Base-by-base conservation (phyloP, 2,329 filamentous ascomycete species). In the Pseudogymnoascus sp. region DNA sequence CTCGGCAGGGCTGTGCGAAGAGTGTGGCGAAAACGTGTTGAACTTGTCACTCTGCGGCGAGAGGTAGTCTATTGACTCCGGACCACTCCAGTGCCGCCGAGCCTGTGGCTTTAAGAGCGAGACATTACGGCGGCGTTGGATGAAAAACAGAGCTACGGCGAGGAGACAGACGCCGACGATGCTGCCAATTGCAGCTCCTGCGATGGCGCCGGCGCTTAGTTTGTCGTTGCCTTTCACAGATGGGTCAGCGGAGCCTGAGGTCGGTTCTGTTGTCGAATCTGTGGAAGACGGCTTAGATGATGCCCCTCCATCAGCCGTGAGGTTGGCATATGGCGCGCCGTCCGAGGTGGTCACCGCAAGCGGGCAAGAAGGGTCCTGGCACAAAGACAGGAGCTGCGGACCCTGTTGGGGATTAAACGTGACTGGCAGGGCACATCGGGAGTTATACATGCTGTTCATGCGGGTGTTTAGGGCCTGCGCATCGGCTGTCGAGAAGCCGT, bases 381-480 rank as follows among this genome's bases (percentile, higher is more conserved):
- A 73, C n/a, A 74, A 66, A 25, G 67, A 70, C 18, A 64, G 67
- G 5, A 74, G 66, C 61, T 69, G 66, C 4, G 58, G 33, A 4
- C 49, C 38, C 2, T 16, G 3, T n/a, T 31, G 7, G 4, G 14
- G 2, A 52, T 11, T 52, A n/a, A 52, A 52, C 0, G 38, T 63
- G 28, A 67, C 59, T 1, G 69, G 61, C 1, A 70, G 67, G 9
- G 70, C 66, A 41, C 72, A 74, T 3, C 67, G 67, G 6, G 68
- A 65, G 58, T 73, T 73, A 66, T 72, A 74, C 40, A 65, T 61
- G 9, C 61, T 61, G 35, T 73, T 73, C 68, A 73, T 68, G 6
- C 28, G 45, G 6, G 45, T 66, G 23, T 61, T 62, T 0, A 73
- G 63, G 5, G 68, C 68, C 11, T 64, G 14, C 2, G 65, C 65